Base-by-base conservation (phyloP, 441 rosid species). In the Erodium moschatum region DNA sequence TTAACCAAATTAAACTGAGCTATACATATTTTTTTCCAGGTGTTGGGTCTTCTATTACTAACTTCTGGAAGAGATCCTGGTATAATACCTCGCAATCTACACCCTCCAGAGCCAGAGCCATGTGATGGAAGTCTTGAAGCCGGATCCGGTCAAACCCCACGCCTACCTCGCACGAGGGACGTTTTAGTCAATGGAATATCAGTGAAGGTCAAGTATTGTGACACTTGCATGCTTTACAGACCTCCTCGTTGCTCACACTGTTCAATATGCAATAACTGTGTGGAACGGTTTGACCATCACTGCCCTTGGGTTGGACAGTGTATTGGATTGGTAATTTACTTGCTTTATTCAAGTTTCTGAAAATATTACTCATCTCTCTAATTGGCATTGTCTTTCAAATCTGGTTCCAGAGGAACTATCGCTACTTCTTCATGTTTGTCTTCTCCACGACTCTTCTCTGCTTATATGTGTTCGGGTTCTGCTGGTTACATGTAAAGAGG, bases 241-340 rank as follows among this genome's bases (percentile, higher is more conserved):
- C 94, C 94, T 70, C 97, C 92, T 9, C 92, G 99, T 6, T 89
- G 92, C 82, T 94, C 97, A 77, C 97, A 94, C 74, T 91, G 97
- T 33, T 91, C 97, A 0, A 90, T 89, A 78, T 89, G 97, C 84
- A 89, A 93, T 70, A 93, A 91, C 78, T 94, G 97, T 67, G 96
- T 93, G 40, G 82, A 93, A 66, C 85, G 85, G 66, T 93, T 93
- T 42, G 98, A 93, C 74, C 98, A 93, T 69, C 97, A 93, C 81
- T 93, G 98, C 78, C 98, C 97, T 78, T 93, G 98, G 98, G 92
- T 93, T 78, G 97, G 98, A 70, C 98, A 93, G 68, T 93, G 98
- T 75, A 87, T 93, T 73, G 98, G 98, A 75, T 72, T 83, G 91
- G 98, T 93, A 89, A 85, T 83, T 69, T 29, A 21, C 46, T 42